Conservation (phyloP, 805 yeast species). For the Starmerella floricola region DNA sequence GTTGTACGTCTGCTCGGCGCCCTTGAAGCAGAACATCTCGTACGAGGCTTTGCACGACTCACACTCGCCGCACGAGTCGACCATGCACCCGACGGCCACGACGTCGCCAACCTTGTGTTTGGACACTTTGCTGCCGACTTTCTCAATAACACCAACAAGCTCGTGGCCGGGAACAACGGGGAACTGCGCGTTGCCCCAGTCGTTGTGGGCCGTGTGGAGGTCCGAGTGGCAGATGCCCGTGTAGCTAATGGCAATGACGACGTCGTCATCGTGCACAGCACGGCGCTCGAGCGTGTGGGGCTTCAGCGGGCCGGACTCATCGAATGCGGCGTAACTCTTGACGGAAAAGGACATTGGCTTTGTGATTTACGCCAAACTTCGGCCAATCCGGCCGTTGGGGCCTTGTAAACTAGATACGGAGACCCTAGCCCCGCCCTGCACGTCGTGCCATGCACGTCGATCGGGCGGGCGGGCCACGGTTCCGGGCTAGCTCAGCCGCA, state of each 20-base stretch:
- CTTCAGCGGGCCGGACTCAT: constrained; percentile 1
- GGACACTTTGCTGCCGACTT: constrained; percentile 43
- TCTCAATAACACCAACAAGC: constrained; percentile 29
- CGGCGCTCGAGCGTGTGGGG: constrained; percentile 18
- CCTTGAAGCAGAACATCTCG: constrained; percentile 43
- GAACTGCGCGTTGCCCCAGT: constrained; percentile 36
- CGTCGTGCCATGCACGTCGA: too few relatives aligned
- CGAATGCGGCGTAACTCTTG: constrained; percentile 14
- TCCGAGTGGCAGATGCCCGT: constrained; percentile 46
- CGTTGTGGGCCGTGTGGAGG: constrained; percentile 39
- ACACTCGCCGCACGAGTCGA: constrained; percentile 50
- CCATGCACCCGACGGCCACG: constrained; percentile 71
- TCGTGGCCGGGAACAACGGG: constrained; percentile 42
- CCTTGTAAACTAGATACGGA: too few relatives aligned
- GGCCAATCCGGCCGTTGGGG: too few relatives aligned
- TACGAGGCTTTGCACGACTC: constrained; percentile 42
- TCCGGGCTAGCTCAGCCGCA: too few relatives aligned
- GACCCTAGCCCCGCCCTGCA: too few relatives aligned
- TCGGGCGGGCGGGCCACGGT: too few relatives aligned
- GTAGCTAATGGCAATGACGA: constrained; percentile 24
- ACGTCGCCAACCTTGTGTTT: constrained; percentile 52
- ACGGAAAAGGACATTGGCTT: constrained; percentile 27
- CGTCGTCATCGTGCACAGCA: constrained; percentile 23
- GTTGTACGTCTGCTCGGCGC: constrained; percentile 41
- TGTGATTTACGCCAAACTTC: too few relatives aligned